Evolutionary conservation across 331 rosid species (phyloP), one percentile per base, ranked within the genome.

Genomic region (Rhamnella rubrinervis): DNA sequence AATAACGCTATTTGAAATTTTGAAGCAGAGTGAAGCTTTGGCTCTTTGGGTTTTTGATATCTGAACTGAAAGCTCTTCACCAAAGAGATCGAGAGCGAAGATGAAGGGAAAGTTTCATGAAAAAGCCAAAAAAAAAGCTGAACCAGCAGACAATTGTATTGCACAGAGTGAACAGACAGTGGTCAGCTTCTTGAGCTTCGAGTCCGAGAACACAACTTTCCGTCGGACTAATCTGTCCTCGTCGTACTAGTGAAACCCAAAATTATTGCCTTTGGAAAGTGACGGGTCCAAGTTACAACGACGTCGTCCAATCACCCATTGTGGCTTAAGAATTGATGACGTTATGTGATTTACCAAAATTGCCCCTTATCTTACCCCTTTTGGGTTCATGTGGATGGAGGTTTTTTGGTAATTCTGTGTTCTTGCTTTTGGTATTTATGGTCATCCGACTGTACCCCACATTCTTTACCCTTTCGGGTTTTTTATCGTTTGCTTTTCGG

Each of bases 101-200:
- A 66, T 44, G 69, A 61, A 26, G 70, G 61, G 67, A 81, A 65
- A 79, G 76, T 59, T 76, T 61, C 7, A 31, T 13, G 67, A 25
- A 5, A 5, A 56, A 60, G 64, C 26, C 52, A 20, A 35, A 1
- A 47, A 15, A 39, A 51, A 19, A 47, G 60, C 52, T 25, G 49
- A 13, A 51, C 11, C 2, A 61, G 65, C n/a, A 47, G 71, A 70
- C 82, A 82, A 74, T 55, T 44, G 83, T 55, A 66, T 57, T 55
- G 75, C 67, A 38, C 52, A 25, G 49, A 59, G 66, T 41, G 79
- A 78, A 47, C 75, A 62, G 75, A 79, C 80, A 76, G 35, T 0
- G 19, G 76, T 78, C 88, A 66, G 61, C 50, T 68, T 67, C 82
- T 85, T 80, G 79, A 71, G 77, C 80, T 38, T 13, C 6, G 82